Evolutionary conservation across 768 basidiomycete species (phyloP).

Genomic region (Hebeloma cylindrosporum): DNA sequence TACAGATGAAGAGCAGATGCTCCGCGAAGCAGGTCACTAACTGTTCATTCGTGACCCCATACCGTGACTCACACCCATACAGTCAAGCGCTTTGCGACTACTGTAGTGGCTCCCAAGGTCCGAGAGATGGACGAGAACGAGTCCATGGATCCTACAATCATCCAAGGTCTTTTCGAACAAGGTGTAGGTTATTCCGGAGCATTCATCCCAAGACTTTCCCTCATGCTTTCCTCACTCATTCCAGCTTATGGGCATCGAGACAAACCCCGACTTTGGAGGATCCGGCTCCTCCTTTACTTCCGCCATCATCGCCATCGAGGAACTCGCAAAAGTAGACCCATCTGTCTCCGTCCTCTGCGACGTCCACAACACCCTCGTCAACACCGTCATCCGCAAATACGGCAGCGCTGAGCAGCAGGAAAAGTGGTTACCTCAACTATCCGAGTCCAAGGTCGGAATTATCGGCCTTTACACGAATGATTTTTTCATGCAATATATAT

Average conservation of each 20-base stretch:
- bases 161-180: constrained; percentile 90
- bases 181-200: constrained; percentile 61
- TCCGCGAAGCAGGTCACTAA: constrained; percentile 80
- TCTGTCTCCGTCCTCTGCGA: constrained; percentile 96
- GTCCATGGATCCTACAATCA: constrained; percentile 84
- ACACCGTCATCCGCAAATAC: constrained; percentile 88
- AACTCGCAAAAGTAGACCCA: constrained; percentile 94
- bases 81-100: constrained; percentile 88
- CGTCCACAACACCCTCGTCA: constrained; percentile 98
- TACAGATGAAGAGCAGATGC: constrained; percentile 93
- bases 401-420: constrained; percentile 83
- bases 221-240: not conserved
- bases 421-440: constrained; percentile 83
- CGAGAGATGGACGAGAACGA: constrained; percentile 99
- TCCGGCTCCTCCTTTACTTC: constrained; percentile 91
- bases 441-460: constrained; percentile 64
- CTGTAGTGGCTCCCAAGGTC: constrained; percentile 89
- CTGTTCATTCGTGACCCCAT: not conserved
- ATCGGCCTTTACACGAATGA: not conserved
- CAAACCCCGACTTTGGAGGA: constrained; percentile 77
- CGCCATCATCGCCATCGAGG: constrained; percentile 95
- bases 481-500: constrained; percentile 1
- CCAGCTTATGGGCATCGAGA: constrained; percentile 98
- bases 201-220: not conserved
- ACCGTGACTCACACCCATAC: constrained; percentile 7